Evolutionary conservation across 129 eudicot genomes (phyloP).

Genomic region (Flaveria bidentis): DNA sequence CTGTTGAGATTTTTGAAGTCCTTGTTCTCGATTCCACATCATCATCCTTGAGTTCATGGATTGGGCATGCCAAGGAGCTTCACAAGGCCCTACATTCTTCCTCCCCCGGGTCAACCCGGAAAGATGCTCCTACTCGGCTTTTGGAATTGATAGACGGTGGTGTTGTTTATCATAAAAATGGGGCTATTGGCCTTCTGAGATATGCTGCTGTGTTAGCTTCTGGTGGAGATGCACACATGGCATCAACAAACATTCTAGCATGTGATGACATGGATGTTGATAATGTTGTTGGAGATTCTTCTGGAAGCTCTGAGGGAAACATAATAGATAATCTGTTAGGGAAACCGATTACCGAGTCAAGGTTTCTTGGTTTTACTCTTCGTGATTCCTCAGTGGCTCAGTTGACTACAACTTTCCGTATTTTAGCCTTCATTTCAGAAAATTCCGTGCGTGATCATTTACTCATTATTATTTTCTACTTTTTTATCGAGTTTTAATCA

Average conservation of each 20-base stretch:
- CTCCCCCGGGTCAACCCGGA: constrained; percentile 94
- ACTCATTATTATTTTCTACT: background rate
- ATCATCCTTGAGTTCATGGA: constrained; percentile 86
- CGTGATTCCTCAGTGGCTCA: constrained; percentile 93
- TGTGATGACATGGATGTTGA: constrained; percentile 90
- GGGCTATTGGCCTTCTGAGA: constrained; percentile 78
- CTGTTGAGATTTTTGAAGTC: constrained; percentile 90
- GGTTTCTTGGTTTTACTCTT: constrained; percentile 78
- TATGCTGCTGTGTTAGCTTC: constrained; percentile 95
- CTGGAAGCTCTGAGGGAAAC: constrained; percentile 74
- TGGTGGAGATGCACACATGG: constrained; percentile 94
- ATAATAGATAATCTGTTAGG: constrained; percentile 87
- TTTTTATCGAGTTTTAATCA: background rate
- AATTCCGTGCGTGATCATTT: constrained; percentile 58
- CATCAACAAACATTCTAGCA: constrained; percentile 70
- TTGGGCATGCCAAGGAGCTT: constrained; percentile 84
- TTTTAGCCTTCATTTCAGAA: constrained; percentile 84
- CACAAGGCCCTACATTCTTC: constrained; percentile 85
- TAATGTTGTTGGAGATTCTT: constrained; percentile 73
- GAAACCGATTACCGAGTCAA: constrained; percentile 80
- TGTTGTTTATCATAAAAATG: constrained; percentile 87
- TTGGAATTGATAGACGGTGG: constrained; percentile 92
- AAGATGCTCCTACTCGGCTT: constrained; percentile 93
- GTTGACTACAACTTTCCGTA: constrained; percentile 85
- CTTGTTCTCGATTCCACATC: constrained; percentile 80